Evolutionary conservation across 345 rosid genomes (phyloP).

Genomic region (Kandelia obovata): DNA sequence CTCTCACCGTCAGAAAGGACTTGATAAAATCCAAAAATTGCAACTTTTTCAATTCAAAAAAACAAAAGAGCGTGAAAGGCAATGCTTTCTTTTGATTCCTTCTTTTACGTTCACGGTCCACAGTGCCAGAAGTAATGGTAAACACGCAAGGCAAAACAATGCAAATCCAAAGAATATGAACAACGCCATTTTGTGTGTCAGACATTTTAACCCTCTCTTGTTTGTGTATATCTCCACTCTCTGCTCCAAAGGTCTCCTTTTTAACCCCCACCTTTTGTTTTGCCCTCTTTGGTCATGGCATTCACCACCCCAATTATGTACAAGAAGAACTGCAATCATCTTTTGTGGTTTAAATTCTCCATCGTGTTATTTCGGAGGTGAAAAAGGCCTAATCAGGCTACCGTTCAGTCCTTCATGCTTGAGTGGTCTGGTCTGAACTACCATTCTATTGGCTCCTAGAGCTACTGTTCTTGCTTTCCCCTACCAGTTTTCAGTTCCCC

Average conservation of each 20-base stretch:
- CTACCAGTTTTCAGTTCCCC: not conserved
- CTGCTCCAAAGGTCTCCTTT: not conserved
- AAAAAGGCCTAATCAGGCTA: not conserved
- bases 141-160: not conserved
- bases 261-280: too few species aligned
- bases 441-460: not conserved
- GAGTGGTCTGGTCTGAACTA: not conserved
- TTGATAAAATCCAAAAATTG: not conserved
- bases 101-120: not conserved
- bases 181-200: not conserved
- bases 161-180: constrained; percentile 6
- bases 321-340: too few species aligned
- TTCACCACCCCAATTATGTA: too few species aligned
- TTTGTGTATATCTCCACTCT: not conserved
- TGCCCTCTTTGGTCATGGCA: too few species aligned
- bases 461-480: not conserved
- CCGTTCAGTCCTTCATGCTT: not conserved
- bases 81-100: not conserved
- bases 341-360: too few species aligned
- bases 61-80: not conserved
- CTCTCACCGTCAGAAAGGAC: not conserved
- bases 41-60: not conserved
- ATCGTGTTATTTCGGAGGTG: too few species aligned
- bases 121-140: too few species aligned
- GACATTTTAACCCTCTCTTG: constrained; percentile 5